phyloP scores from a whole-genome alignment of 352 stramenopile species.

The Pilasporangium apinafurcum region DNA sequence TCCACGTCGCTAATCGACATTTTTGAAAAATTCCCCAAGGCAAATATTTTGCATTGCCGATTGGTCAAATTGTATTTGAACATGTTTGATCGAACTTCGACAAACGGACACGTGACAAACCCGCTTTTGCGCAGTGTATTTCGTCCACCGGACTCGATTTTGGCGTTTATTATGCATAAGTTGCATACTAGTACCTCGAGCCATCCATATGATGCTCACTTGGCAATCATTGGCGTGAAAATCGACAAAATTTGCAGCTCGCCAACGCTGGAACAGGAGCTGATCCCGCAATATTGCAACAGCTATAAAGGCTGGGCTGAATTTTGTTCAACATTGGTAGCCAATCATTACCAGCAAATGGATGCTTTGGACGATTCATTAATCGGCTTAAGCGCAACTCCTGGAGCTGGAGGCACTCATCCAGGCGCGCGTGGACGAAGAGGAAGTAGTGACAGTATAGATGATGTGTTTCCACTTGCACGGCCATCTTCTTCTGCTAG shows the following conservation, averaged over 20 bases:
- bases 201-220: slow-evolving; percentile 62
- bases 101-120: slow-evolving; percentile 67
- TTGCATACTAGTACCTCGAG: slow-evolving; percentile 34
- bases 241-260: slow-evolving; percentile 79
- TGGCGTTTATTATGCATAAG: slow-evolving; percentile 67
- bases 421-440: slow-evolving; percentile 9
- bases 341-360: slow-evolving; percentile 73
- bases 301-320: slow-evolving; percentile 54
- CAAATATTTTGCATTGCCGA: slow-evolving; percentile 68
- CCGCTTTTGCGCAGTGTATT: slow-evolving; percentile 67
- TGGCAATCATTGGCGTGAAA: slow-evolving; percentile 71
- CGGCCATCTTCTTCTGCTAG: slow-evolving; percentile 55
- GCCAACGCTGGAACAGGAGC: slow-evolving; percentile 62
- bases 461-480: slow-evolving; percentile 45
- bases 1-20: slow-evolving; percentile 56
- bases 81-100: slow-evolving; percentile 52
- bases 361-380: slow-evolving; percentile 56
- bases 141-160: slow-evolving; percentile 52
- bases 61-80: slow-evolving; percentile 67
- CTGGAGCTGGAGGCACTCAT: slow-evolving; percentile 7
- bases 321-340: slow-evolving; percentile 56
- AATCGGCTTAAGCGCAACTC: slow-evolving; percentile 9
- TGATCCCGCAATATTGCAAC: slow-evolving; percentile 72
- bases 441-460: slow-evolving; percentile 29
- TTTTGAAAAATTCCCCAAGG: slow-evolving; percentile 65